Base-by-base conservation (phyloP, 2,329 filamentous ascomycete species). In the Parafenestella ontariensis region DNA sequence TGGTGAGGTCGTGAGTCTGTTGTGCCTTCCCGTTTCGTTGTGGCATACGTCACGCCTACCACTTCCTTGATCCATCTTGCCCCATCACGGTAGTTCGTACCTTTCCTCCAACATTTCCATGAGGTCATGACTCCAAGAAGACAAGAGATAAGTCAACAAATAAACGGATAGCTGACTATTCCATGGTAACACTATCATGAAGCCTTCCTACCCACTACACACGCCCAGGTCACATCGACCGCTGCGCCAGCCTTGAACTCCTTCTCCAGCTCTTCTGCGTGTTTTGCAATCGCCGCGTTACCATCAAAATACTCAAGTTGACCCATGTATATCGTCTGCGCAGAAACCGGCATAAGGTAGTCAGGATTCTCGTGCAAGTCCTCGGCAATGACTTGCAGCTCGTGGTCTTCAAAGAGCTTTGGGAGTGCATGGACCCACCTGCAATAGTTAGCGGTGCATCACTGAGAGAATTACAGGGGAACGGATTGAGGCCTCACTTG, bases 341-440 rank as follows among this genome's bases (percentile, higher is more conserved):
- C 33, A 21, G 40, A 46, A 18, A 58, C 9, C 20, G 45, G 45
- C 34, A 44, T 34, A 28, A 50, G 54, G 31, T 51, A 43, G 17
- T 47, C 46, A n/a, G 46, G 50, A 33, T 50, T 58, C 18, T 42
- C 36, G 17, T 42, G 43, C 18, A 13, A 50, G 9, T 58, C 54
- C 9, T 53, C 51, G 6, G 31, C 54, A 7, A 46, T 21, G 17
- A 58, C 50, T 13, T 50, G 24, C 17, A 58, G 15, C 9, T 34
- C 18, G n/a, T 28, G 33, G 13, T 42, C 20, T 28, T 39, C 9
- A 21, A 58, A 50, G 11, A 43, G 33, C 9, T 39, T 18, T 3
- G 54, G 31, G 5, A 54, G 45, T 5, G 21, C 20, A 8, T 49
- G 45, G n/a, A 54, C 50, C 54, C 54, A 58, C n/a, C 54, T 58